Percentiles rank a stretch among this genome's conserved stretches.
Conservation (phyloP, 2,329 filamentous ascomycete genomes). For the Claviceps sp. region DNA sequence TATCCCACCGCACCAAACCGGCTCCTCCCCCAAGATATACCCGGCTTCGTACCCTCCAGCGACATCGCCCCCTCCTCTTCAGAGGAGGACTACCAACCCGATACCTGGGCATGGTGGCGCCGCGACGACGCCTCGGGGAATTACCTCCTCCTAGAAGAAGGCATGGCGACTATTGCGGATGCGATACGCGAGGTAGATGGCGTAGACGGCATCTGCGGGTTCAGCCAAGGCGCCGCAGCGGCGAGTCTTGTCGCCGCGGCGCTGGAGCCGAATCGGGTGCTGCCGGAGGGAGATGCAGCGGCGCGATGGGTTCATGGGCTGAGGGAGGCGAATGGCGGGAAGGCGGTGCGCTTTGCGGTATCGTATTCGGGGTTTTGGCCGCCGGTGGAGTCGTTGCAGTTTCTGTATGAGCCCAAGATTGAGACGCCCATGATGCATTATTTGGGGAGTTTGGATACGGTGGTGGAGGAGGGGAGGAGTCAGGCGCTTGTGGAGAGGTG, state of each 20-base stretch:
- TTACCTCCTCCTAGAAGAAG: conserved; percentile 59
- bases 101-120: conserved; percentile 76
- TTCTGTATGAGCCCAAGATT: conserved; percentile 59
- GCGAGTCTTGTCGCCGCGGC: conserved; percentile 60
- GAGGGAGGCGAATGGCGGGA: conserved; percentile 33
- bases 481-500: conserved; percentile 53
- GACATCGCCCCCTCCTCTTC: conserved; percentile 24
- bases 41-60: conserved; percentile 43
- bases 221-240: conserved; percentile 65
- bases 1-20: conserved; percentile 58
- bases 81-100: conserved; percentile 38
- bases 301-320: conserved; percentile 31
- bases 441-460: conserved; percentile 70
- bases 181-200: conserved; percentile 50
- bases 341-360: conserved; percentile 54
- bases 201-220: conserved; percentile 68
- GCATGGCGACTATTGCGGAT: conserved; percentile 48
- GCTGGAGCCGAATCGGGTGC: conserved; percentile 38
- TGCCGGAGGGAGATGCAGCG: conserved; percentile 12
- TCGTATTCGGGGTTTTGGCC: conserved; percentile 68
- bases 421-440: conserved; percentile 69
- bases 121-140: conserved; percentile 47
- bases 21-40: conserved; percentile 52
- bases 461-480: conserved; percentile 69
- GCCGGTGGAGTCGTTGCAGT: conserved; percentile 44